A percentile compares a stretch with the other conserved stretches of the same genome.
These are phyloP conservation scores for Sugiyamaella grinbergsii DNA, from an alignment of 1,139 yeast genomes.

Conservation along the genomic window DNA sequence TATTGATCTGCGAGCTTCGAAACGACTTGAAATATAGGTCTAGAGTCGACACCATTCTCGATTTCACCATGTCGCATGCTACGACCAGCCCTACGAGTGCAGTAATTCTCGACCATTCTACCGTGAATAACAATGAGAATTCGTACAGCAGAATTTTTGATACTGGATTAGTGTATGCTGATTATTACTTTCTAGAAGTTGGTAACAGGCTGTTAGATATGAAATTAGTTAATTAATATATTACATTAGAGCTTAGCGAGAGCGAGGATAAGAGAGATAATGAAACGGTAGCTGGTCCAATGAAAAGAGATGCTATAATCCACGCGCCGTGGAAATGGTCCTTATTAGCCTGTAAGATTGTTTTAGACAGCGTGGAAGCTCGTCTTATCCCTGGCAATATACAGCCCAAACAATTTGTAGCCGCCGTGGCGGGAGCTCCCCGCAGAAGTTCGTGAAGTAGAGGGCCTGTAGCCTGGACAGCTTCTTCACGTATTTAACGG, in stretches of 20 bases:
- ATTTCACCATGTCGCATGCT: constrained; percentile 25
- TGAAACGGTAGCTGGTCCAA: no score
- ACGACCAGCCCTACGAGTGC: constrained; percentile 33
- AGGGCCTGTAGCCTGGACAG: background rate
- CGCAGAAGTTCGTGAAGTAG: constrained; percentile 10
- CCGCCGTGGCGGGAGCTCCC: constrained; percentile 4
- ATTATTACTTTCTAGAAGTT: constrained; percentile 28
- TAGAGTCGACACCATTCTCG: constrained; percentile 19
- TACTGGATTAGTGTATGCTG: constrained; percentile 32
- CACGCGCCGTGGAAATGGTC: no score
- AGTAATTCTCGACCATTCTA: constrained; percentile 36
- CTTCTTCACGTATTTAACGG: background rate
- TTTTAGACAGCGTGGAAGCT: no score
- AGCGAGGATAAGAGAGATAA: no score
- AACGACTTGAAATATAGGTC: constrained; percentile 24
- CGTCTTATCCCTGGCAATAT: no score
- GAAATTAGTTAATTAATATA: constrained; percentile 14
- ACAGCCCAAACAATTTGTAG: no score
- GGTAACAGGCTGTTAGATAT: constrained; percentile 29
- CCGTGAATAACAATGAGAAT: constrained; percentile 37
- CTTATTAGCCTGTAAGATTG: no score
- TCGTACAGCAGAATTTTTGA: constrained; percentile 28
- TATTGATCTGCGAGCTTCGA: constrained; percentile 34
- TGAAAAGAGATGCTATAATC: no score
- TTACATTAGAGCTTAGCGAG: no score